Percentiles rank a stretch among this genome's conserved stretches.
Evolutionary conservation across 2,329 filamentous ascomycete species (phyloP).

Genomic region (Trichophyton rubrum): DNA sequence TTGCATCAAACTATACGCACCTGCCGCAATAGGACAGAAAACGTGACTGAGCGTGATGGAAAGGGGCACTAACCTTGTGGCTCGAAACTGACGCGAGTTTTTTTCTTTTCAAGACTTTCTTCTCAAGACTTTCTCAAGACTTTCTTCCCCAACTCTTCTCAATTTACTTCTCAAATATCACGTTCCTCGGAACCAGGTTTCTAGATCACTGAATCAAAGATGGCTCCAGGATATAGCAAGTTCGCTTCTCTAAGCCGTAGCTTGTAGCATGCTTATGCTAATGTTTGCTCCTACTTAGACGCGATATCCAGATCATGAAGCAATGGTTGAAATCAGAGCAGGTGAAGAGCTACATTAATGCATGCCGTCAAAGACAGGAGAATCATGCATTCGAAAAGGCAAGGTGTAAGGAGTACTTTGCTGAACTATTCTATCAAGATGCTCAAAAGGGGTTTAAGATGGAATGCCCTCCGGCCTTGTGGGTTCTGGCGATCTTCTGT

Average conservation of each 20-base stretch:
- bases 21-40: background rate
- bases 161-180: background rate
- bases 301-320: background rate
- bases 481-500: background rate
- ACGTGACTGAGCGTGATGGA: background rate
- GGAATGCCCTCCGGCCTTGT: background rate
- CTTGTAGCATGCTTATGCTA: background rate
- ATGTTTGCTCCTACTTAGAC: background rate
- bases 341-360: background rate
- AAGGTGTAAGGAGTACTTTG: background rate
- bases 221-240: background rate
- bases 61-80: background rate
- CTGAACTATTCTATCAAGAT: background rate
- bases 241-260: background rate
- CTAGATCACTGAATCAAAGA: background rate
- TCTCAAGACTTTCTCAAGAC: background rate
- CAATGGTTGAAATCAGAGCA: background rate
- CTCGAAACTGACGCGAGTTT: background rate
- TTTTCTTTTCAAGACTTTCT: background rate
- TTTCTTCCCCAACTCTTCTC: too few relatives aligned
- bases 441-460: background rate
- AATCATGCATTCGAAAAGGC: background rate
- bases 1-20: background rate
- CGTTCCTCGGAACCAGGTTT: background rate
- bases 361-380: background rate